Percentiles rank a stretch among this genome's conserved stretches.
These are phyloP conservation scores for Jaenimonas drosophilae DNA, from an alignment of 208 protist species.

Conservation along the genomic window DNA sequence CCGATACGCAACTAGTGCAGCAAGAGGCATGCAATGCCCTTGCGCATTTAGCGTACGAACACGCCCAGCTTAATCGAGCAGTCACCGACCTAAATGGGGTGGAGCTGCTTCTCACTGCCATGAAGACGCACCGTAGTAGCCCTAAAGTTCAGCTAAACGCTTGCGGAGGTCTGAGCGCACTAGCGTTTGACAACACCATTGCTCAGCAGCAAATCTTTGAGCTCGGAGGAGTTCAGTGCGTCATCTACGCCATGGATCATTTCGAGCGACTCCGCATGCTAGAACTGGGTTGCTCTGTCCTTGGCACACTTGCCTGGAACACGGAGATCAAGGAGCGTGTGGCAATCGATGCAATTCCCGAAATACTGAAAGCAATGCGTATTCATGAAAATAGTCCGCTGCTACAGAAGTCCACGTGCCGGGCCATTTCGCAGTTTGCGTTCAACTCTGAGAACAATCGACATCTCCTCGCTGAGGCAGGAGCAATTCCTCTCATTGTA, in stretches of 20 bases:
- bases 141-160: constrained; percentile 87
- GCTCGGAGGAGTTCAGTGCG: constrained; percentile 71
- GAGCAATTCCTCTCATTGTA: constrained; percentile 83
- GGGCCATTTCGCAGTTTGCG: constrained; percentile 88
- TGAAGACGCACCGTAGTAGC: constrained; percentile 61
- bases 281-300: constrained; percentile 85
- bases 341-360: constrained; percentile 68
- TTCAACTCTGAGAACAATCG: constrained; percentile 90
- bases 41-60: constrained; percentile 87
- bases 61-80: constrained; percentile 63
- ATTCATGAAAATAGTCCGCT: constrained; percentile 63
- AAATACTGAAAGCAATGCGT: constrained; percentile 83
- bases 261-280: constrained; percentile 85
- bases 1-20: constrained; percentile 64
- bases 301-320: constrained; percentile 89
- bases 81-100: constrained; percentile 76
- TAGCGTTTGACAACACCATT: constrained; percentile 87
- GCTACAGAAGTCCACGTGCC: constrained; percentile 87
- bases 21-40: constrained; percentile 89
- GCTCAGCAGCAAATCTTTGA: constrained; percentile 88
- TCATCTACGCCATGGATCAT: constrained; percentile 83
- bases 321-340: constrained; percentile 84
- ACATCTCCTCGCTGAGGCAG: constrained; percentile 66
- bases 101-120: constrained; percentile 55
- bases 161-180: constrained; percentile 82